Percentiles rank a stretch among this genome's conserved stretches.
phyloP scores from a whole-genome alignment of 257 asterid genomes.

The Capsicum chinense region DNA sequence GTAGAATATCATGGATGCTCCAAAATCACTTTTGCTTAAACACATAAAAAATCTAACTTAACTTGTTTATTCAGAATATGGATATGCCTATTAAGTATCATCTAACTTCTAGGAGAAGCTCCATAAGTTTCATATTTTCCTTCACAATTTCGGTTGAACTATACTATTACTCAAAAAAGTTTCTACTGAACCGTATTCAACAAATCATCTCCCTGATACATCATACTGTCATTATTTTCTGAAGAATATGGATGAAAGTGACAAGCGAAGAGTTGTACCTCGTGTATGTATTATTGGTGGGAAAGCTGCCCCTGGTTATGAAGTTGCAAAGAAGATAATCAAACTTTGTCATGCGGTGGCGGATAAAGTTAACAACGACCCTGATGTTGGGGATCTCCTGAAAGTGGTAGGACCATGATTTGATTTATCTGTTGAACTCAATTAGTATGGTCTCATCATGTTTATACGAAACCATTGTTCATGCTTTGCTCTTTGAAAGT shows the following conservation, averaged over 20 bases:
- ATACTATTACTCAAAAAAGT: neutral
- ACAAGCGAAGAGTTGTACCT: conserved; percentile 54
- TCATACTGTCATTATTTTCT: conserved; percentile 8
- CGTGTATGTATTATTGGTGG: conserved; percentile 63
- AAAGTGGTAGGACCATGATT: conserved; percentile 50
- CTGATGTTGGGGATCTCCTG: conserved; percentile 55
- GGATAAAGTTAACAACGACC: conserved; percentile 51
- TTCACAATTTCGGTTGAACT: conserved; percentile 17
- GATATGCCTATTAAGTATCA: conserved; percentile 1
- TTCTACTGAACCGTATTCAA: neutral
- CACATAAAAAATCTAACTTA: neutral
- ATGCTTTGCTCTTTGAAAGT: conserved; percentile 21
- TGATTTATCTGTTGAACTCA: conserved; percentile 15
- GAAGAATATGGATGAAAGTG: conserved; percentile 52
- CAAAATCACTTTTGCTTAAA: conserved; percentile 5
- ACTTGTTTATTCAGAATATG: conserved; percentile 18
- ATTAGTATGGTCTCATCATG: neutral
- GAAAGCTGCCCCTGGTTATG: conserved; percentile 66
- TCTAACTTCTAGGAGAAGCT: conserved; percentile 16
- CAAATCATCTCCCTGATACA: conserved; percentile 14
- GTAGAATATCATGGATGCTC: neutral
- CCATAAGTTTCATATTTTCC: neutral
- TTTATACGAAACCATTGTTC: conserved; percentile 22
- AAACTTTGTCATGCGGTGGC: conserved; percentile 62
- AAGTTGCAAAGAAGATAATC: conserved; percentile 59